phyloP scores from a whole-genome alignment of 768 basidiomycete genomes.

The Suillus plorans region DNA sequence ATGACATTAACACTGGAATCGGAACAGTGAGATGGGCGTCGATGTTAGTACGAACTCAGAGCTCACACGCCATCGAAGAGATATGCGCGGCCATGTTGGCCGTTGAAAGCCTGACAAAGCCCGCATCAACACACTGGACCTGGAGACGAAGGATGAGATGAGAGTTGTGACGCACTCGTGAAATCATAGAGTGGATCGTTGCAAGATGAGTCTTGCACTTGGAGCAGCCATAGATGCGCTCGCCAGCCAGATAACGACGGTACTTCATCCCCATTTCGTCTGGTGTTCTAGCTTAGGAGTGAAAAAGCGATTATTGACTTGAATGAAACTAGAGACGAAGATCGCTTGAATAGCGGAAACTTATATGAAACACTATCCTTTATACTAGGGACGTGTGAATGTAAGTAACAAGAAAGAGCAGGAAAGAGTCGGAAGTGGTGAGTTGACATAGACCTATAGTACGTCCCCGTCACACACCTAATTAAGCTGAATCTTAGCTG shows the following conservation, averaged over 20 bases:
- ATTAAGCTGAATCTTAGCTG: constrained; percentile 14
- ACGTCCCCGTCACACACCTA: constrained; percentile 26
- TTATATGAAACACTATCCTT: constrained; percentile 16
- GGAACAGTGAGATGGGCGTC: constrained; percentile 12
- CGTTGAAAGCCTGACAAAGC: constrained; percentile 82
- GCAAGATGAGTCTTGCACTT: constrained; percentile 88
- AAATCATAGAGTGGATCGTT: constrained; percentile 90
- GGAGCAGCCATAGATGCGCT: constrained; percentile 85
- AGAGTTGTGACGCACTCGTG: constrained; percentile 55
- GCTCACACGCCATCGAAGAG: constrained; percentile 93
- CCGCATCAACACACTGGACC: constrained; percentile 13
- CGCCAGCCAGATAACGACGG: constrained; percentile 81
- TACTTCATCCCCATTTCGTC: constrained; percentile 83
- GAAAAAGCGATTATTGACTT: neutral
- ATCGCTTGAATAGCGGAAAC: constrained; percentile 4
- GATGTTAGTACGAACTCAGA: constrained; percentile 15
- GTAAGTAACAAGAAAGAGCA: constrained; percentile 9
- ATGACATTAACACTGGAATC: constrained; percentile 80
- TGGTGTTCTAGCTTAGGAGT: constrained; percentile 4
- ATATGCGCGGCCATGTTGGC: constrained; percentile 94
- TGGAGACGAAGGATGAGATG: neutral
- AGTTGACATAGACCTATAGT: constrained; percentile 1
- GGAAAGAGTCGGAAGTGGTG: constrained; percentile 13
- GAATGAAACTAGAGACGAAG: neutral
- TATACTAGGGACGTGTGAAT: constrained; percentile 33